These are phyloP conservation scores for Linum usitatissimum DNA, from an alignment of 345 rosid species.

Conservation along the genomic window DNA sequence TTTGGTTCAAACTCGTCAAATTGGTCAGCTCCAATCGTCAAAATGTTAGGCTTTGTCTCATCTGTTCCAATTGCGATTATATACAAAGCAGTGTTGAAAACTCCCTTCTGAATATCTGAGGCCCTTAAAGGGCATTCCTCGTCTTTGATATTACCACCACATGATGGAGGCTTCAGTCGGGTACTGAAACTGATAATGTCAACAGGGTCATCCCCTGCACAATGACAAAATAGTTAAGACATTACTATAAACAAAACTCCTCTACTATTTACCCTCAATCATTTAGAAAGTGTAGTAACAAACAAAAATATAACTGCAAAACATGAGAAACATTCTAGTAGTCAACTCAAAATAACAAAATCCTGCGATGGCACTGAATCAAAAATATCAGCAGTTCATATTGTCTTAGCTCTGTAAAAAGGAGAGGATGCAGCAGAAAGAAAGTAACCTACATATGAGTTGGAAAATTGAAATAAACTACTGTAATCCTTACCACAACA, in stretches of 20 bases:
- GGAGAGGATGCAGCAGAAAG: no score
- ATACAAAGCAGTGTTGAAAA: neutral
- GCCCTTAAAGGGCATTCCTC: neutral
- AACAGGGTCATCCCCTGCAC: constrained; percentile 4
- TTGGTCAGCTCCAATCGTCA: constrained; percentile 8
- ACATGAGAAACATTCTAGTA: no score
- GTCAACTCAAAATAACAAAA: no score
- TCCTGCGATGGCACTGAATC: no score
- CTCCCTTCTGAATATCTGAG: neutral
- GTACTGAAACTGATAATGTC: constrained; percentile 1
- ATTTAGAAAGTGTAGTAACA: no score
- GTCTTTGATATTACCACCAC: neutral
- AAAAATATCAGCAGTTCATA: no score
- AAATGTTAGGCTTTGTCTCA: constrained; percentile 8
- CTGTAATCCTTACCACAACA: neutral
- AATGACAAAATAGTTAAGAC: neutral
- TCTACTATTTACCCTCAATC: no score
- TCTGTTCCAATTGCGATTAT: constrained; percentile 8
- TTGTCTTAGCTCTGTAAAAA: no score
- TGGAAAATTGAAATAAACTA: neutral
- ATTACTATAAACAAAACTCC: no score
- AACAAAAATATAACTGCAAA: no score
- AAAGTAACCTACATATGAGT: neutral
- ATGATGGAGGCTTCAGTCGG: constrained; percentile 4
- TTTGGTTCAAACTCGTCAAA: constrained; percentile 7